Conservation (phyloP, 2,329 filamentous ascomycete species). For the Hypoxylon sp. region DNA sequence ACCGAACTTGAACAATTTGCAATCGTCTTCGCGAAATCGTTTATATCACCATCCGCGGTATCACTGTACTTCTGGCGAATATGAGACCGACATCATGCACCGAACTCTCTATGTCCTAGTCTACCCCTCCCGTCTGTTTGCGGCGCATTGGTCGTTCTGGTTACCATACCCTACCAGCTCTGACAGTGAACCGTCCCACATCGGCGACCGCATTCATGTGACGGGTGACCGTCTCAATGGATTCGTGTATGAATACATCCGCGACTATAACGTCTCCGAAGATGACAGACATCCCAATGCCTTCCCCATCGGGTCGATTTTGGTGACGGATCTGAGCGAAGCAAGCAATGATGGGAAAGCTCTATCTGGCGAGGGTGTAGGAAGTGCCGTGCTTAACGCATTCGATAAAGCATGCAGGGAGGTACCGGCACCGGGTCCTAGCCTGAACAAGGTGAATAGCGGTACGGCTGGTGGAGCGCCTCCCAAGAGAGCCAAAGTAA, state of each 20-base stretch:
- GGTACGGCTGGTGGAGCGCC: constrained; percentile 1
- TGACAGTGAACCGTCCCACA: constrained; percentile 2
- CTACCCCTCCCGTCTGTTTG: constrained; percentile 36
- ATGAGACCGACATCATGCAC: no score
- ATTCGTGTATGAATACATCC: constrained; percentile 33
- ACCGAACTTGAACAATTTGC: no score
- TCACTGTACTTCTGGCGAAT: no score
- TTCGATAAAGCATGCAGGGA: constrained; percentile 32
- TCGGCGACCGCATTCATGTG: constrained; percentile 33
- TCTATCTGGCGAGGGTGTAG: background rate
- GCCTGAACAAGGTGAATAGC: constrained; percentile 30
- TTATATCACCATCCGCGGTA: no score
- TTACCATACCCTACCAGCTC: constrained; percentile 26
- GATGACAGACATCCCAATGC: constrained; percentile 34
- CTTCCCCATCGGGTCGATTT: constrained; percentile 25
- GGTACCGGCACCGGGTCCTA: constrained; percentile 32
- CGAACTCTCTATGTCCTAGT: constrained; percentile 35
- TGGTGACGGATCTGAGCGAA: constrained; percentile 8
- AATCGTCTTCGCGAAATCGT: no score
- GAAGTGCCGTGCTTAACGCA: constrained; percentile 12
- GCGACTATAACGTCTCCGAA: constrained; percentile 28
- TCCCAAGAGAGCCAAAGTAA: constrained; percentile 21
- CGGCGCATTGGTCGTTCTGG: constrained; percentile 38
- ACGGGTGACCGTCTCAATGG: constrained; percentile 36
- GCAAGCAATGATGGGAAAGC: constrained; percentile 1